A percentile compares a stretch with the other conserved stretches of the same genome.
These are phyloP conservation scores for Salvia hispanica DNA, from an alignment of 257 asterid species.

Conservation along the genomic window DNA sequence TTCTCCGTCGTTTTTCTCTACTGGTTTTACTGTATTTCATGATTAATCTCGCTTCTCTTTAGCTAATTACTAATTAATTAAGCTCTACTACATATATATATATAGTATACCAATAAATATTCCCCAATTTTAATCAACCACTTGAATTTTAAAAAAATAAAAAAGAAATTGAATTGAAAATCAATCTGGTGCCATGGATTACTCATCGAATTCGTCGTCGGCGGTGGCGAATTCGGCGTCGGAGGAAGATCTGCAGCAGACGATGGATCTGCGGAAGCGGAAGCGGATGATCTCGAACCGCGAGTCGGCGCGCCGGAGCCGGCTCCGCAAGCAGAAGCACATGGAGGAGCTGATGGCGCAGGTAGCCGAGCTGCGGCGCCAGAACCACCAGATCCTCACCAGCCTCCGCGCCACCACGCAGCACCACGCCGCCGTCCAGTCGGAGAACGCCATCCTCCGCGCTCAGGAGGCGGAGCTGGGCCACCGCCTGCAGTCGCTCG, in stretches of 20 bases:
- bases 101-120: not conserved
- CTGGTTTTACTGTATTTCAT: slow-evolving; percentile 97
- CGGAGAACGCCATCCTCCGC: slow-evolving; percentile 77
- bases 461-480: slow-evolving; percentile 79
- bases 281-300: slow-evolving; percentile 92
- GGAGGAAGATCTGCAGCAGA: slow-evolving; percentile 59
- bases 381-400: slow-evolving; percentile 59
- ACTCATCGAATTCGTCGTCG: slow-evolving; percentile 66
- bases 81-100: not conserved
- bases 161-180: not conserved
- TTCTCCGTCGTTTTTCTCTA: slow-evolving; percentile 95
- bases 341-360: slow-evolving; percentile 73
- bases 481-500: slow-evolving; percentile 70
- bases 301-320: slow-evolving; percentile 92
- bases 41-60: slow-evolving; percentile 35
- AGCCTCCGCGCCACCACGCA: slow-evolving; percentile 52
- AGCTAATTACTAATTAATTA: not conserved
- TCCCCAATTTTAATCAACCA: no score
- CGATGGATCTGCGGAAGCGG: slow-evolving; percentile 76
- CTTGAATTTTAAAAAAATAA: slow-evolving; percentile 20
- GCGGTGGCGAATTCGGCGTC: slow-evolving; percentile 64
- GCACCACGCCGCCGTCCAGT: slow-evolving; percentile 53
- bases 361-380: slow-evolving; percentile 54
- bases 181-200: slow-evolving; percentile 46
- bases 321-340: slow-evolving; percentile 87